Evolutionary conservation across 805 yeast genomes (phyloP), one percentile per base, ranked within the genome.

Genomic region (Pichia gijzeniarum): DNA sequence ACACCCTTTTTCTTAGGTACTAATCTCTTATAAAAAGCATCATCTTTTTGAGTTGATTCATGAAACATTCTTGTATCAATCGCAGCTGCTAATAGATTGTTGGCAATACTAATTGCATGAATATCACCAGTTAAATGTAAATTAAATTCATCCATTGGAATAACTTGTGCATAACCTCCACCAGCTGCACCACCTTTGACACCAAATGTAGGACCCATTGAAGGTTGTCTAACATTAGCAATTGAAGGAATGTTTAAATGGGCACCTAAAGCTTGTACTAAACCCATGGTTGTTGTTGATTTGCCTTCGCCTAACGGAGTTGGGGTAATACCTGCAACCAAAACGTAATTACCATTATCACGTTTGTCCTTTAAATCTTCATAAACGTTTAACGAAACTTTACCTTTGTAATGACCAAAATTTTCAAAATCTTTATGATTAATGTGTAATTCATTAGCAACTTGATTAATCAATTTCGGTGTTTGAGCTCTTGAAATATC

Each of bases 141-240:
- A 70, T 84, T 84, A 71, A 84, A 84, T 61, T 84, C 93, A 64
- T 84, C 91, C 93, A 84, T 84, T 52, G 93, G 93, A 61, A 84
- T 82, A 28, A 84, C 93, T 65, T 84, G 91, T 25, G 93, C 81
- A 61, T 83, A 84, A 49, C 93, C 93, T 64, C 93, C 91, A 62
- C 93, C 93, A 7, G 93, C 93, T 54, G 93, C 93, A 68, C 93
- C 93, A 66, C 93, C 93, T 64, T 84, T 84, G 54, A 84, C 82
- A 68, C 93, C 93, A 58, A 84, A 84, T 17, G 93, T 84, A 53
- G 93, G 93, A 45, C 93, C 93, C 90, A 84, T 82, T 8, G 89
- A 81, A 21, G 93, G 93, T 63, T 84, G 93, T 72, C 93, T 77
- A 43, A 84, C 93, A 60, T 83, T 84, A 52, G 91, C 93, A 59